Base-by-base conservation (phyloP, 1,139 yeast genomes). In the Kluyveromyces sp. region DNA sequence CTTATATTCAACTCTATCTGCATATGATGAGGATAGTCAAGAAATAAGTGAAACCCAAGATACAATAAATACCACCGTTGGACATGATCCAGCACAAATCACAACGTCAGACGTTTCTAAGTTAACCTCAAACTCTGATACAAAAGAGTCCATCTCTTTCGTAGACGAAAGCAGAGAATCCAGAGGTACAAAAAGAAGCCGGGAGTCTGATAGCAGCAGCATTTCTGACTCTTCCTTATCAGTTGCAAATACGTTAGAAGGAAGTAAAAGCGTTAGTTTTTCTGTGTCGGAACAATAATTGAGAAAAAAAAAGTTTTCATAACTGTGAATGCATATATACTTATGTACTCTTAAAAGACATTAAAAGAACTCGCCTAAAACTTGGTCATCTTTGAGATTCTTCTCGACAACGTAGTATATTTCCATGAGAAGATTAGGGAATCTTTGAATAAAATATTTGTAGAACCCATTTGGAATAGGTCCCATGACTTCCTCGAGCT, bases 401-500 rank as follows among this genome's bases (percentile, higher is more conserved):
- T 72, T 71, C 50, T 72, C 72, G 25, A 86, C 83, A 52, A 87
- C 74, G 52, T 72, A 72, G 66, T 88, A 90, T 25, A 84, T 77
- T 57, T 79, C 82, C 81, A 90, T 79, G 56, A 92, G 68, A 57
- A 92, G 66, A 47, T 75, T 73, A 1, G 99, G 98, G 61, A 90
- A 92, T 59, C 79, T 76, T 33, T 66, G 62, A 42, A 79, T 78
- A 66, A 88, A 92, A 62, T 85, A 92, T 42, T 70, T 66, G 65
- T 88, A 83, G 63, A 86, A 92, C 1, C 95, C 96, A 47, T 78
- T 79, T 0, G 97, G 97, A 32, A 87, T 68, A 0, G 94, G 84
- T 26, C 87, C 83, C 80, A 92, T 84, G 48, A 77, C 66, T 53
- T 57, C 64, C 31, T 70, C 77, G 67, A 90, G 69, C 25, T 69